Evolutionary conservation across 2,329 filamentous ascomycete species (phyloP).

Genomic region (Diplodia intermedia): DNA sequence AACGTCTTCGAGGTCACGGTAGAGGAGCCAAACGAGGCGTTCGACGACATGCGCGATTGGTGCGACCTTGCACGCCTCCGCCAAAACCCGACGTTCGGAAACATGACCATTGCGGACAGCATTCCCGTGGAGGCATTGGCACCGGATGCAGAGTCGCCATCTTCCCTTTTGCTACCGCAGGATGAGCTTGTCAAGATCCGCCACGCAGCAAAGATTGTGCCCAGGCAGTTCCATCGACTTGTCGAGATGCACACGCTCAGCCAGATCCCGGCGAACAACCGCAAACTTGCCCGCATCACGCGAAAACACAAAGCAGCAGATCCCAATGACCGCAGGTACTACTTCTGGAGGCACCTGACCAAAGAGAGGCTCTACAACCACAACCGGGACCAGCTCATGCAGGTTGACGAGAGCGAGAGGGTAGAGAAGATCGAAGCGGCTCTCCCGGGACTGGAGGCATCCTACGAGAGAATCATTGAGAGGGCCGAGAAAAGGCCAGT

Average conservation of each 20-base stretch:
- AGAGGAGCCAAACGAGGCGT: slow-evolving; percentile 89
- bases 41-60: slow-evolving; percentile 79
- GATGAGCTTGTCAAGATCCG: slow-evolving; percentile 63
- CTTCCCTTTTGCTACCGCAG: slow-evolving; percentile 64
- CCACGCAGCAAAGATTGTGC: slow-evolving; percentile 71
- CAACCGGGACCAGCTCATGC: slow-evolving; percentile 73
- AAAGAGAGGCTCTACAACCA: slow-evolving; percentile 79
- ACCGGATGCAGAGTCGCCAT: slow-evolving; percentile 57
- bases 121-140: slow-evolving; percentile 61
- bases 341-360: slow-evolving; percentile 75
- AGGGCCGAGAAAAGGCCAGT: slow-evolving; percentile 48
- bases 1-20: slow-evolving; percentile 85
- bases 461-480: slow-evolving; percentile 73
- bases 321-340: slow-evolving; percentile 67
- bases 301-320: slow-evolving; percentile 57
- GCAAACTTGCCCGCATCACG: slow-evolving; percentile 54
- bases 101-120: slow-evolving; percentile 60
- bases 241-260: slow-evolving; percentile 76
- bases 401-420: slow-evolving; percentile 72
- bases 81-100: slow-evolving; percentile 62
- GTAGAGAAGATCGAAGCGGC: slow-evolving; percentile 76
- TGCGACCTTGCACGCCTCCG: slow-evolving; percentile 73
- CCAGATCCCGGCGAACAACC: slow-evolving; percentile 60
- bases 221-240: slow-evolving; percentile 76
- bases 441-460: slow-evolving; percentile 70